Percentiles rank a stretch among this genome's conserved stretches.
These are phyloP conservation scores for Phytopythium montanum DNA, from an alignment of 352 stramenopile species.

Conservation along the genomic window DNA sequence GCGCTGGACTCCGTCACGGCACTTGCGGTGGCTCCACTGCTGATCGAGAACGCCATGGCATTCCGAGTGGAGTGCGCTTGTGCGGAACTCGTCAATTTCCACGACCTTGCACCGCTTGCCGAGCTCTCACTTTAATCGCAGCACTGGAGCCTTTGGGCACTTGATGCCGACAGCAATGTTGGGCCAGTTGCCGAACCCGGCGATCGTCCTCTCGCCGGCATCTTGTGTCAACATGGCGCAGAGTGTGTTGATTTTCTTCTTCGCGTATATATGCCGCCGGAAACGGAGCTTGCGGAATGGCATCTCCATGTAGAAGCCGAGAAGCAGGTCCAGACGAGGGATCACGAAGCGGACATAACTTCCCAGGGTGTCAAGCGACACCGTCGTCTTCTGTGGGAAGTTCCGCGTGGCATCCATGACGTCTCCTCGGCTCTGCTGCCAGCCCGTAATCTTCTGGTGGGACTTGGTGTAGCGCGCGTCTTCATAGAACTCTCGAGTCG, in stretches of 20 bases:
- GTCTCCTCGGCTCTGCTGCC: not conserved
- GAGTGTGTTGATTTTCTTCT: conserved; percentile 15
- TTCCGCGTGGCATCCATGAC: conserved; percentile 7
- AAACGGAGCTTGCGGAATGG: conserved; percentile 13
- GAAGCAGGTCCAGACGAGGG: conserved; percentile 7
- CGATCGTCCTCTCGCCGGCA: conserved; percentile 5
- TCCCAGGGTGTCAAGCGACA: conserved; percentile 5
- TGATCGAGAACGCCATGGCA: not conserved
- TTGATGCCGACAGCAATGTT: conserved; percentile 14
- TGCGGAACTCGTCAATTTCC: not conserved
- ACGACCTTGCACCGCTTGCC: not conserved
- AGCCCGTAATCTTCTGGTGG: conserved; percentile 13
- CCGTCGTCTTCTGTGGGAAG: conserved; percentile 17
- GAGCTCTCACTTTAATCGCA: not conserved
- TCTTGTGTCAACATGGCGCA: conserved; percentile 2
- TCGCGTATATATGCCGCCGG: conserved; percentile 2
- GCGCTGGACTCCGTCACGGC: not conserved
- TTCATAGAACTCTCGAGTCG: conserved; percentile 18
- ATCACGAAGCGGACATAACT: conserved; percentile 12
- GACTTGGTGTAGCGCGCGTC: conserved; percentile 10
- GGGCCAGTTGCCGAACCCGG: conserved; percentile 16
- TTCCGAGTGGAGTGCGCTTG: conserved; percentile 1
- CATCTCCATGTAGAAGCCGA: conserved; percentile 10
- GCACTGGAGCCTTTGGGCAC: not conserved
- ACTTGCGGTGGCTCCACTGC: not conserved